phyloP scores from a whole-genome alignment of 331 rosid species.

The Quercus tomentella region DNA sequence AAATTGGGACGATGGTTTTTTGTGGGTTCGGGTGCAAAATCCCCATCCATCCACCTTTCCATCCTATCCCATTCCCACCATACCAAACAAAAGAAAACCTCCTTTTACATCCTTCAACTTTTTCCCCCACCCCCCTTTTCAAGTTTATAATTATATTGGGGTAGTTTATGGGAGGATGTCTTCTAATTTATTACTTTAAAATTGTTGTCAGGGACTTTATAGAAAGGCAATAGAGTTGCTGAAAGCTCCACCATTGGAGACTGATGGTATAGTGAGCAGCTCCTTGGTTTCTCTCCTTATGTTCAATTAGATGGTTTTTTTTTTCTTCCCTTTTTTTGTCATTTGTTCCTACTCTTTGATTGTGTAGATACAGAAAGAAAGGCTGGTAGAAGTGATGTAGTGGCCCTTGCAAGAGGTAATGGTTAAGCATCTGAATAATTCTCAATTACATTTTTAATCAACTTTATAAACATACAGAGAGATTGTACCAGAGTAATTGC shows the following conservation, averaged over 20 bases:
- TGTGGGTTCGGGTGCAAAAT: no score
- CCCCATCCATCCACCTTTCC: no score
- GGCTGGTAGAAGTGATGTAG: constrained; percentile 51
- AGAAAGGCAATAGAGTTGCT: constrained; percentile 69
- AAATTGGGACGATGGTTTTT: no score
- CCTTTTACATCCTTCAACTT: no score
- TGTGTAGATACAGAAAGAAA: constrained; percentile 39
- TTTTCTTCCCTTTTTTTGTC: background rate
- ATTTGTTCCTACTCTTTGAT: background rate
- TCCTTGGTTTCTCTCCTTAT: background rate
- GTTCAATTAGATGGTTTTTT: background rate
- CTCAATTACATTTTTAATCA: background rate
- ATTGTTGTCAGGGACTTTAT: constrained; percentile 71
- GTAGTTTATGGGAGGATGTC: background rate
- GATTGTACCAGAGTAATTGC: background rate
- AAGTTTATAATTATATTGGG: background rate
- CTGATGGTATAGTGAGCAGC: constrained; percentile 38
- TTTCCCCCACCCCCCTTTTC: no score
- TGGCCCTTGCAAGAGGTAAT: constrained; percentile 84
- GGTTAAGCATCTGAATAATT: constrained; percentile 23
- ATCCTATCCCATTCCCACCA: no score
- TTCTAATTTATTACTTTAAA: background rate
- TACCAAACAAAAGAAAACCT: no score
- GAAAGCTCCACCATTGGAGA: constrained; percentile 61
- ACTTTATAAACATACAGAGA: background rate